Conservation (phyloP, 2,329 filamentous ascomycete genomes). For the Ceratocystis cubensis region DNA sequence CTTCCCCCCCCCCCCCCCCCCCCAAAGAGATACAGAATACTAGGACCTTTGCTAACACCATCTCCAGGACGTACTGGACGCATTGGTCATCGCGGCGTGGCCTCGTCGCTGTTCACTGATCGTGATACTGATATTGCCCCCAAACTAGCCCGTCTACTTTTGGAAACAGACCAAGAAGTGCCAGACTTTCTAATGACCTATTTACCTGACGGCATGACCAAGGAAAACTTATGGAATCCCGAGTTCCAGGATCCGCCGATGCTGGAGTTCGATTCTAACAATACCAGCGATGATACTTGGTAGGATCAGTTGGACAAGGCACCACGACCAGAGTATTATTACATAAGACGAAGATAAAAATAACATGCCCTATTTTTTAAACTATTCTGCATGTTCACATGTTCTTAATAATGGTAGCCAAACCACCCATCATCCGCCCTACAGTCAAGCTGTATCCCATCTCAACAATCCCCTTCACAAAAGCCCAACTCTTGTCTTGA, state of each 20-base stretch:
- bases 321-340: neutral
- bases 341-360: neutral
- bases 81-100: constrained; percentile 75
- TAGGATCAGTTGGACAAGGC: neutral
- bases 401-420: constrained; percentile 35
- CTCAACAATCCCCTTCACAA: constrained; percentile 48
- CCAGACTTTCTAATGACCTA: constrained; percentile 67
- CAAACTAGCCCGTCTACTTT: constrained; percentile 64
- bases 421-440: constrained; percentile 31
- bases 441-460: constrained; percentile 43
- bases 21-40: no score
- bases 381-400: constrained; percentile 25
- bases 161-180: constrained; percentile 66
- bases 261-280: neutral
- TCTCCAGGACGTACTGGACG: constrained; percentile 71
- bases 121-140: constrained; percentile 59
- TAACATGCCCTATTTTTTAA: neutral
- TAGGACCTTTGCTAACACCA: neutral
- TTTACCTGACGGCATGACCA: constrained; percentile 40
- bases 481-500: constrained; percentile 51
- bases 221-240: neutral
- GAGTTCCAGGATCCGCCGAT: neutral
- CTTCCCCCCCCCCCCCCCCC: neutral
- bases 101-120: constrained; percentile 80
- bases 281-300: neutral